A percentile compares a stretch with the other conserved stretches of the same genome.
These are phyloP conservation scores for Vanderwaltozyma yarrowii DNA, from an alignment of 805 yeast genomes.

Conservation along the genomic window DNA sequence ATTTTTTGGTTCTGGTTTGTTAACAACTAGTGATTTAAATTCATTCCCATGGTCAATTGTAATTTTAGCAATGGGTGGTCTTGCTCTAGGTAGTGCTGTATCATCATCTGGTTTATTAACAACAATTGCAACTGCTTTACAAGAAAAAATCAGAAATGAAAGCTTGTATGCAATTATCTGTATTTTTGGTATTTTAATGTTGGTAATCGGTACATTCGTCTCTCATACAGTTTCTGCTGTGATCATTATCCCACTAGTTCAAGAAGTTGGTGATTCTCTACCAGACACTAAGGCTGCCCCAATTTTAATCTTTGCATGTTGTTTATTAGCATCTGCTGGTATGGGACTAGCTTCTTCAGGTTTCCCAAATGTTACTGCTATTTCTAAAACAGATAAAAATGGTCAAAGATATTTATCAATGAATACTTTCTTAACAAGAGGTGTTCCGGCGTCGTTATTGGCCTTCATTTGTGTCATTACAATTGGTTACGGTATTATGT, in stretches of 20 bases:
- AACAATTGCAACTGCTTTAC: slow-evolving; percentile 65
- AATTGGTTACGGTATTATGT: slow-evolving; percentile 74
- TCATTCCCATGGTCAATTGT: slow-evolving; percentile 96
- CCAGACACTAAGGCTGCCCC: slow-evolving; percentile 61
- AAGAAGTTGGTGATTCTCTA: slow-evolving; percentile 69
- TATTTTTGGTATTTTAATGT: slow-evolving; percentile 72
- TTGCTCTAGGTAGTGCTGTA: slow-evolving; percentile 89
- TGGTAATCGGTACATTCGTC: slow-evolving; percentile 87
- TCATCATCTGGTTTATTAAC: slow-evolving; percentile 79
- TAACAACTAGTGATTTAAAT: slow-evolving; percentile 79
- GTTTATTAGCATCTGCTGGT: slow-evolving; percentile 78
- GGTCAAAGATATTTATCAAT: slow-evolving; percentile 82
- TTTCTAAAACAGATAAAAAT: slow-evolving; percentile 83
- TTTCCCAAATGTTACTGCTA: slow-evolving; percentile 97
- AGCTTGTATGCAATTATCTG: slow-evolving; percentile 58
- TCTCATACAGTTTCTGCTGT: slow-evolving; percentile 96
- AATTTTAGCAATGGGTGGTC: slow-evolving; percentile 93
- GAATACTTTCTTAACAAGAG: slow-evolving; percentile 73
- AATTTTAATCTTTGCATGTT: slow-evolving; percentile 33
- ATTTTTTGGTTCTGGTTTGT: slow-evolving; percentile 81
- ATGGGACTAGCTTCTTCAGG: slow-evolving; percentile 98
- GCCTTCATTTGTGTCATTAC: slow-evolving; percentile 65
- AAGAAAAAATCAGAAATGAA: slow-evolving; percentile 53
- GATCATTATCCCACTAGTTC: slow-evolving; percentile 80
- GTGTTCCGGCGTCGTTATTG: slow-evolving; percentile 77